Evolutionary conservation across 345 rosid genomes (phyloP), one percentile per base, ranked within the genome.

Genomic region (Brassica nigra): DNA sequence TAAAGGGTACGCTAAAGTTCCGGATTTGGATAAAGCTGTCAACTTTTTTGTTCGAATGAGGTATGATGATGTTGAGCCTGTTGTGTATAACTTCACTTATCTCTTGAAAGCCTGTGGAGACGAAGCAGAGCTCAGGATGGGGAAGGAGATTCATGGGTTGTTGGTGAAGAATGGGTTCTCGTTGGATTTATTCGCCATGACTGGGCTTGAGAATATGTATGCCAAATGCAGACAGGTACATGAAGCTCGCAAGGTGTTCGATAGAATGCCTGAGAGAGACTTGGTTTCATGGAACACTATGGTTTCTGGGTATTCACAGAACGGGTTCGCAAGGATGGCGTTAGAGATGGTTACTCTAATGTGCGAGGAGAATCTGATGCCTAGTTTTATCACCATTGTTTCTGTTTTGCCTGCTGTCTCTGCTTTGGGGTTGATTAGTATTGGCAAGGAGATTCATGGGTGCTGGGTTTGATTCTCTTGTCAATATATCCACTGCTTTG

Each of bases 41-140:
- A 12, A 12, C 65, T 61, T 61, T 61, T 61, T 61, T 4, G 34
- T 12, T 11, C 16, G 65, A 0, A 61, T 61, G 65, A 28, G 34
- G 65, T 28, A 2, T 28, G 65, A 61, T 2, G 65, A 11, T 61
- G 65, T 61, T 1, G 36, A 28, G 16, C 34, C 65, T 4, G 7
- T 61, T 61, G 65, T 61, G 65, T 61, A 61, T 28, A 61, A 61
- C 65, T 61, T 61, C 36, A 61, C 65, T 61, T 61, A 61, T 61
- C 65, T 61, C 36, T 61, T 61, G 65, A 61, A 61, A 61, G 65
- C 36, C 1, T 61, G 65, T 61, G 65, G 65, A 28, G 65, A 61
- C 36, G 65, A 61, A 6, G 65, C 15, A n/a, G 36, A 61, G 65
- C 16, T 61, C 6, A 2, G 65, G 34, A 2, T 61, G 36, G 65